phyloP scores from a whole-genome alignment of 345 rosid genomes.

The Pugionium dolabratum region DNA sequence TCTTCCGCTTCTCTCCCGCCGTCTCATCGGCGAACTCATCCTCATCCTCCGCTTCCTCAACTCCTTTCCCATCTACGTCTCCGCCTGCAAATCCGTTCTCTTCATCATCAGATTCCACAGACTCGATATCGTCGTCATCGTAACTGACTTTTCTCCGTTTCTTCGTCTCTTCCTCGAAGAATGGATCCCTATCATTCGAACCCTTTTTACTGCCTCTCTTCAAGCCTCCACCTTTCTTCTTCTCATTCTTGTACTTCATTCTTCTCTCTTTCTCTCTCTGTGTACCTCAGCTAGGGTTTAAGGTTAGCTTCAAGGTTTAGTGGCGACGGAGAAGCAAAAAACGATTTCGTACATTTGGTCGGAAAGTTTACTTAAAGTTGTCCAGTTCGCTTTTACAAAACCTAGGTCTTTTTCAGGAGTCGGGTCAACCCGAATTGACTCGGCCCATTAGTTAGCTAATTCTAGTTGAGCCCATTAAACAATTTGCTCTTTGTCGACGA shows the following conservation, averaged over 20 bases:
- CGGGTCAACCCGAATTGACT: conserved; percentile 1
- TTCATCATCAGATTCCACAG: conserved; percentile 58
- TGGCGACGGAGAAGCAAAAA: conserved; percentile 32
- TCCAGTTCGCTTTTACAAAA: conserved; percentile 13
- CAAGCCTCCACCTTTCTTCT: conserved; percentile 38
- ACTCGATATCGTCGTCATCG: conserved; percentile 70
- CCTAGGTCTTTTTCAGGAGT: conserved; percentile 28
- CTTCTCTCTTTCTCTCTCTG: not conserved
- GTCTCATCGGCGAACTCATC: conserved; percentile 63
- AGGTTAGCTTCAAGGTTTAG: not conserved
- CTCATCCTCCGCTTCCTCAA: conserved; percentile 39
- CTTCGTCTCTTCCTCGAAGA: conserved; percentile 50
- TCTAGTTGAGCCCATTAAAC: no score
- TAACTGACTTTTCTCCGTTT: conserved; percentile 51
- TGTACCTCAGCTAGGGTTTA: conserved; percentile 28
- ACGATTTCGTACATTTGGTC: conserved; percentile 31
- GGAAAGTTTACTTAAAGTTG: conserved; percentile 34
- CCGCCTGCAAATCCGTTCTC: conserved; percentile 33
- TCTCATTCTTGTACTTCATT: conserved; percentile 43
- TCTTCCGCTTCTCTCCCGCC: conserved; percentile 69
- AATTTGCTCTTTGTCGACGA: no score
- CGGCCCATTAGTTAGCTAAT: conserved; percentile 9
- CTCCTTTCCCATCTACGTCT: conserved; percentile 36
- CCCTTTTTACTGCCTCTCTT: conserved; percentile 43
- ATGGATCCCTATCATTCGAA: conserved; percentile 45